Evolutionary conservation across 176 grass and related monocot genomes (phyloP).

Genomic region (Alloteropsis semialata): DNA sequence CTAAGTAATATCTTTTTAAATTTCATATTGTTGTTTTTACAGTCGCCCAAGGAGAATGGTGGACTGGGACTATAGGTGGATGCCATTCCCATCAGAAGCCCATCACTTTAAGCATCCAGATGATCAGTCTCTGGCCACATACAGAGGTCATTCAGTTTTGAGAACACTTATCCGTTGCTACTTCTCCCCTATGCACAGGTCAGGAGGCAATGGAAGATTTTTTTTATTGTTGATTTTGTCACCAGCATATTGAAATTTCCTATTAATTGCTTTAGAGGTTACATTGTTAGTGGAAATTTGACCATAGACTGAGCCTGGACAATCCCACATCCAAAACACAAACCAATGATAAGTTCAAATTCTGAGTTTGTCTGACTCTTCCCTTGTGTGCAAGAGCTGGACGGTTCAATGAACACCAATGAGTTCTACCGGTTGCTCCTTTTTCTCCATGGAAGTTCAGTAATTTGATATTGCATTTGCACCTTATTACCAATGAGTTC

Average conservation of each 20-base stretch:
- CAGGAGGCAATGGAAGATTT: neutral
- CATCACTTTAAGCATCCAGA: slow-evolving; percentile 53
- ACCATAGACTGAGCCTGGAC: neutral
- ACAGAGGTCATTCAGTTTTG: slow-evolving; percentile 87
- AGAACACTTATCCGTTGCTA: slow-evolving; percentile 90
- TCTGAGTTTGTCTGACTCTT: neutral
- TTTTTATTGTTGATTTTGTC: slow-evolving; percentile 1
- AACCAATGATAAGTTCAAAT: neutral
- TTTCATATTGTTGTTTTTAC: neutral
- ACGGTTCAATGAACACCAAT: neutral
- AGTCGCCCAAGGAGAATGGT: slow-evolving; percentile 43
- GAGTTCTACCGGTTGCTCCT: neutral
- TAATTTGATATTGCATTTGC: neutral
- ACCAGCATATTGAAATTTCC: neutral
- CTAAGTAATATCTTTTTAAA: neutral
- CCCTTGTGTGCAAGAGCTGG: neutral
- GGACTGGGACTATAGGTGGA: slow-evolving; percentile 86
- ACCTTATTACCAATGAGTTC: neutral
- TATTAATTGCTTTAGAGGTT: slow-evolving; percentile 9
- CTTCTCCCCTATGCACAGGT: slow-evolving; percentile 91
- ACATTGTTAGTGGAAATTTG: neutral
- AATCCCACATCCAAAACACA: neutral
- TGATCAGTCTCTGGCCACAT: slow-evolving; percentile 83
- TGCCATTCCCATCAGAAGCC: slow-evolving; percentile 59
- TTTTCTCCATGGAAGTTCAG: neutral